Conservation (phyloP, 2,329 filamentous ascomycete species). For the Hymenoscyphus salicellus region DNA sequence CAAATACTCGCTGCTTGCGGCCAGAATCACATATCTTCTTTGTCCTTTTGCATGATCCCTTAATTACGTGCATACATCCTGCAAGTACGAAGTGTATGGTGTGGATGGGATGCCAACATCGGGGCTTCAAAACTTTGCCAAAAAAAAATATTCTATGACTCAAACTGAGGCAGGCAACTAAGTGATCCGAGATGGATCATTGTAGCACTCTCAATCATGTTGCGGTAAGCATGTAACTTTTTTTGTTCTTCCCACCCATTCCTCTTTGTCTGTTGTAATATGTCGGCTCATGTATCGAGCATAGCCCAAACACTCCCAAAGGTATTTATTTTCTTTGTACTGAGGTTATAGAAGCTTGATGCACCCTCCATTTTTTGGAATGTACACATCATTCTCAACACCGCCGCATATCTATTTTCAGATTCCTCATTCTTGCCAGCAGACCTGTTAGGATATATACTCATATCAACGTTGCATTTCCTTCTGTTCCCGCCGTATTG, state of each 20-base stretch:
- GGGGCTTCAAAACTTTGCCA: neutral
- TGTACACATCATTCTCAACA: neutral
- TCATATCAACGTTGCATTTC: neutral
- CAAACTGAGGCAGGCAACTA: neutral
- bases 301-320: slow-evolving; percentile 9
- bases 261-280: slow-evolving; percentile 12
- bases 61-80: neutral
- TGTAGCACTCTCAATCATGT: slow-evolving; percentile 13
- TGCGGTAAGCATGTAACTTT: slow-evolving; percentile 2
- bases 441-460: neutral
- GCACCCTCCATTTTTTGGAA: slow-evolving; percentile 1
- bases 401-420: slow-evolving; percentile 1
- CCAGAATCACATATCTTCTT: slow-evolving; percentile 5
- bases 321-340: slow-evolving; percentile 11
- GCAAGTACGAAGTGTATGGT: neutral
- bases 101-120: neutral
- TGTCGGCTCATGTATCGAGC: neutral
- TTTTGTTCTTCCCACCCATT: neutral
- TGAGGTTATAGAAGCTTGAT: slow-evolving; percentile 1
- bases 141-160: neutral
- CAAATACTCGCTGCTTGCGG: slow-evolving; percentile 5
- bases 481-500: neutral
- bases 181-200: slow-evolving; percentile 6
- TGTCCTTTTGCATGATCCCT: neutral
- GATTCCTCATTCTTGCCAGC: neutral